Evolutionary conservation across 805 yeast genomes (phyloP).

Genomic region (Starmerella vaccinii): DNA sequence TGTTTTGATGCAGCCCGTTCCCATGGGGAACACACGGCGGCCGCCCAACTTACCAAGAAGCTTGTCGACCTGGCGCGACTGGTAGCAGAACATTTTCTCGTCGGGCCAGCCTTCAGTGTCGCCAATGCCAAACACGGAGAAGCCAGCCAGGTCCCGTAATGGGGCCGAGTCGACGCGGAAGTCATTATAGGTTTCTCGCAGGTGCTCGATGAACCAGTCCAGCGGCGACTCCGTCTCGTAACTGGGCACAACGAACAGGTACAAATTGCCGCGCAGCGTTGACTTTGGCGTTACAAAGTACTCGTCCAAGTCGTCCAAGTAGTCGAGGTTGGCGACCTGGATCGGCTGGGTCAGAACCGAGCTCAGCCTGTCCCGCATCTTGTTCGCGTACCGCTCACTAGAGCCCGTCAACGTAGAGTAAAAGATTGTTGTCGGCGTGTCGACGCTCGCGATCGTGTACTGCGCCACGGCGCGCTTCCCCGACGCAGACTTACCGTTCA

Average conservation of each 20-base stretch:
- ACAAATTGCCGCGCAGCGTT: constrained; percentile 33
- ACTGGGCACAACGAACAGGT: constrained; percentile 72
- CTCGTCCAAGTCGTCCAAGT: constrained; percentile 72
- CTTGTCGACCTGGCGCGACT: constrained; percentile 63
- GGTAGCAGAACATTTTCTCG: constrained; percentile 68
- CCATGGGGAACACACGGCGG: constrained; percentile 71
- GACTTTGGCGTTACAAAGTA: constrained; percentile 57
- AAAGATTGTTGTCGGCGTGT: constrained; percentile 36
- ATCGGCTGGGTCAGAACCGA: constrained; percentile 36
- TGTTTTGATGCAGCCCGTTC: constrained; percentile 69
- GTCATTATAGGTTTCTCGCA: constrained; percentile 72
- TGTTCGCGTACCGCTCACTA: constrained; percentile 56
- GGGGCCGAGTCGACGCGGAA: constrained; percentile 81
- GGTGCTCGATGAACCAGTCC: constrained; percentile 72
- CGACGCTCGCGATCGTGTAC: constrained; percentile 2
- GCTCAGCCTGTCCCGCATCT: constrained; percentile 35
- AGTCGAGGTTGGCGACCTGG: constrained; percentile 59
- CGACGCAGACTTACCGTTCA: constrained; percentile 3
- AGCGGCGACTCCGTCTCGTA: constrained; percentile 89
- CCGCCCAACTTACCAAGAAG: constrained; percentile 78
- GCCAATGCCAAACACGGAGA: constrained; percentile 78
- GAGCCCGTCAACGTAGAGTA: constrained; percentile 83
- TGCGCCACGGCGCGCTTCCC: not conserved
- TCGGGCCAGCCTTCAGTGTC: constrained; percentile 75
- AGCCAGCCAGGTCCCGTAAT: constrained; percentile 57